Evolutionary conservation across 176 grass and related monocot species (phyloP).

Genomic region (Raddia guianensis): DNA sequence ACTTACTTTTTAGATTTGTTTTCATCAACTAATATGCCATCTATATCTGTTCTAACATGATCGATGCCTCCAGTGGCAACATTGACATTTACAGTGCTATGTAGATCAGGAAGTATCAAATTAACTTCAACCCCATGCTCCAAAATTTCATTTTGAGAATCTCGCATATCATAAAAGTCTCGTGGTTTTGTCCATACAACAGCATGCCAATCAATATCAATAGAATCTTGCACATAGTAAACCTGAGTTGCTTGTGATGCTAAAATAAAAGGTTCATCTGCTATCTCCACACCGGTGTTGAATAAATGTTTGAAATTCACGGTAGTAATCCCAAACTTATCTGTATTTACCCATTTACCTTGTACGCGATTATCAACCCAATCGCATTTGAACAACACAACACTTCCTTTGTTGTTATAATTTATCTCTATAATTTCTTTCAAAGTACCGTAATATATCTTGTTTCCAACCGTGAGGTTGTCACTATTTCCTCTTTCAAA

Average conservation of each 20-base stretch:
- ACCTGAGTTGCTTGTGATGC: neutral
- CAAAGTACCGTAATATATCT: neutral
- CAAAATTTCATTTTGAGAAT: neutral
- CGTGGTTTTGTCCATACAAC: neutral
- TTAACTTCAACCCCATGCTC: neutral
- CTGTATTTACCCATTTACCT: neutral
- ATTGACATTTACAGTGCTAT: no score
- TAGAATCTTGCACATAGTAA: neutral
- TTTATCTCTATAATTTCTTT: slow-evolving; percentile 5
- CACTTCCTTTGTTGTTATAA: neutral
- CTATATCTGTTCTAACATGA: no score
- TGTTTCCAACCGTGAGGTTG: neutral
- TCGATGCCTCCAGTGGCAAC: no score
- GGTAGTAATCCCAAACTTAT: neutral
- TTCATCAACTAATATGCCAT: no score
- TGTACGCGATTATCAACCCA: neutral
- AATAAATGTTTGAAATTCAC: neutral
- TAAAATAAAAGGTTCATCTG: neutral
- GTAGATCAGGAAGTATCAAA: no score
- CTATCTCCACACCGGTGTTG: neutral
- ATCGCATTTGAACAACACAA: neutral
- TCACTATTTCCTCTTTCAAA: neutral
- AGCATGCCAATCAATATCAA: neutral
- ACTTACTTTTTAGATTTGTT: no score
- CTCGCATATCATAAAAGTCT: neutral